A percentile compares a stretch with the other conserved stretches of the same genome.
phyloP scores from a whole-genome alignment of 2,329 filamentous ascomycete species.

The Pseudogymnoascus sp. region DNA sequence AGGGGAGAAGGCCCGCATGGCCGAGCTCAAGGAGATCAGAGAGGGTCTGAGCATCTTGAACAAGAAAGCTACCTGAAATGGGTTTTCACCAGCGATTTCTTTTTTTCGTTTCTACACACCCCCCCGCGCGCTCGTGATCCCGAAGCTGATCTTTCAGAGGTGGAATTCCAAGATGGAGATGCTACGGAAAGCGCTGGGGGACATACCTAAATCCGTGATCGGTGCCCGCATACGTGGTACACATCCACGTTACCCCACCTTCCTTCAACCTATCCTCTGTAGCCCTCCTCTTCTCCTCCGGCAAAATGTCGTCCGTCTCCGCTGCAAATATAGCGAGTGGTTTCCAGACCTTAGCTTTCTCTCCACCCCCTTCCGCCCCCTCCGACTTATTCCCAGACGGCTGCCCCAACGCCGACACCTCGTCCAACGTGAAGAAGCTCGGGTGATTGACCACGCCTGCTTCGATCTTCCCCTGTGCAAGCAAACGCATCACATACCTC shows the following conservation, averaged over 20 bases:
- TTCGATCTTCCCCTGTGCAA: conserved; percentile 52
- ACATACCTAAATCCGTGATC: neutral
- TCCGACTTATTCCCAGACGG: neutral
- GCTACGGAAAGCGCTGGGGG: neutral
- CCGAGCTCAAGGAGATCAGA: neutral
- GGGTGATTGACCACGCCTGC: conserved; percentile 68
- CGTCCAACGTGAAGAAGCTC: conserved; percentile 55
- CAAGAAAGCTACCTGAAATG: conserved; percentile 7
- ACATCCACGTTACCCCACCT: neutral
- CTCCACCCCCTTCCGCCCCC: neutral
- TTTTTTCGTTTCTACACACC: neutral
- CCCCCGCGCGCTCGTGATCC: neutral
- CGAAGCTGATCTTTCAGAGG: neutral
- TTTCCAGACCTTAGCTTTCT: neutral
- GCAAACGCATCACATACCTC: conserved; percentile 60
- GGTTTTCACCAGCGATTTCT: neutral
- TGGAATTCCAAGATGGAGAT: neutral
- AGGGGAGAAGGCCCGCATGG: neutral
- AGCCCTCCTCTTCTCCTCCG: neutral
- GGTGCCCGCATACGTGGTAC: neutral
- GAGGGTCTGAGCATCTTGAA: conserved; percentile 3
- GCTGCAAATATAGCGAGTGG: neutral
- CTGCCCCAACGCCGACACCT: conserved; percentile 19
- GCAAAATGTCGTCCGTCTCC: neutral
- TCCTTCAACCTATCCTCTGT: neutral